Base-by-base conservation (phyloP, 2,329 filamentous ascomycete genomes). In the Zalaria obscura region DNA sequence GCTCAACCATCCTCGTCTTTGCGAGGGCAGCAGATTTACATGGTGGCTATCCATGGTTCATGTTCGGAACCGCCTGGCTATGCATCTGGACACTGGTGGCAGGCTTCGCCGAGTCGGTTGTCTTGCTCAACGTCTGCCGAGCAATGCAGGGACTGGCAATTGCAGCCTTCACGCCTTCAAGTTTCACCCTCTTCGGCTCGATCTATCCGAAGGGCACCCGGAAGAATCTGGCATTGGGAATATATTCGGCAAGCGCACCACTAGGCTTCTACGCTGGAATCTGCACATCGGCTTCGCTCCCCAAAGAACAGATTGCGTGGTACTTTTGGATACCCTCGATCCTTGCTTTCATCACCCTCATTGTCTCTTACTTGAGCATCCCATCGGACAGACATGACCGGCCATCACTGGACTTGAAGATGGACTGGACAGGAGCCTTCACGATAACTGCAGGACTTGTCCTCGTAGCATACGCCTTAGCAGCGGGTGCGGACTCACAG, bases 91-190 rank as follows among this genome's bases (percentile, higher is more conserved):
- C 53, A 1, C 38, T 58, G 8, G 47, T 60, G 3, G 56, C 56
- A 8, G 58, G 55, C 18, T 59, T 60, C 41, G 46, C 50, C 10
- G 41, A 41, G 10, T 37, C 40, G 10, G 37, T 50, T 3, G 34
- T 52, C 3, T 36, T 58, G 18, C 48, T 61, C 2, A 52, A 60
- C 35, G 44, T 61, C 9, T 46, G 55, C 5, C 47, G 58, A 25
- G 58, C 58, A 3, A 58, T 60, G 55, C 58, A 61, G 45, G 58
- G 58, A 2, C 45, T 60, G 3, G 56, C 57, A 5, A 55, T 60
- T 34, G 58, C 58, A 5, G 57, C 58, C 0, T 60, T 57, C 36
- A 55, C 50, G 5, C 58, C 58, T 3, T 52, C 52, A 3, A 55
- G 51, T 3, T 59, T 60, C 29, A 50, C 55, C 5, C 52, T 61